Base-by-base conservation (phyloP, 2,329 filamentous ascomycete genomes). In the Fusarium sacchari region DNA sequence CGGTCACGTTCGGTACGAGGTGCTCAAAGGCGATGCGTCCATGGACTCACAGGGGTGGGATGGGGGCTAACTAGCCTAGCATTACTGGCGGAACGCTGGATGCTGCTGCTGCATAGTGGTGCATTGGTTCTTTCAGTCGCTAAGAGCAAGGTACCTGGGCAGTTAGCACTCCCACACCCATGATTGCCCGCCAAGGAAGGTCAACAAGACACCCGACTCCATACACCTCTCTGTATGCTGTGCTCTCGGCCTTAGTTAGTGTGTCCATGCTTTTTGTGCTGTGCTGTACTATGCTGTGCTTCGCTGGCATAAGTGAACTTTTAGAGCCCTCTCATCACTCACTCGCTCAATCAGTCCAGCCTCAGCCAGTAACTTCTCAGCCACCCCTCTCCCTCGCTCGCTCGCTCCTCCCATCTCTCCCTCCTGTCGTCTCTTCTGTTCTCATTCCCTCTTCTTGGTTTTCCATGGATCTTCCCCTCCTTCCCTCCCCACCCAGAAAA, bases 341-440 rank as follows among this genome's bases (percentile, higher is more conserved):
- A 32, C 46, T 49, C 22, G 15, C 15, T 32, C 28, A 49, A 32
- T 26, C 36, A 60, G 42, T 47, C 75, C 76, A 77, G 78, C 75
- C 74, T 77, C 71, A 76, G 69, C 71, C 72, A 73, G 75, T 70
- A 61, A 73, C 70, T 71, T 68, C 69, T 79, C 77, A 80, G 76
- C 77, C 78, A 80, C 79, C 78, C 77, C 76, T 76, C 78, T 74
- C 75, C 56, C 69, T 64, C 60, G 60, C 64, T 67, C 60, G 44
- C 43, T 67, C 60, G 44, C 50, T 67, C 61, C 61, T 60, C 30
- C 64, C 59, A 64, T 75, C 72, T 69, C 71, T 76, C 71, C 60
- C 68, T 72, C 72, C 64, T 65, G 64, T 50, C 34, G 34, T 53
- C 50, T 37, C 50, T 53, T 53, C 34, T 53, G 50, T 30, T 53